These are phyloP conservation scores for Cytospora piceae DNA, from an alignment of 2,329 filamentous ascomycete species.

Conservation along the genomic window DNA sequence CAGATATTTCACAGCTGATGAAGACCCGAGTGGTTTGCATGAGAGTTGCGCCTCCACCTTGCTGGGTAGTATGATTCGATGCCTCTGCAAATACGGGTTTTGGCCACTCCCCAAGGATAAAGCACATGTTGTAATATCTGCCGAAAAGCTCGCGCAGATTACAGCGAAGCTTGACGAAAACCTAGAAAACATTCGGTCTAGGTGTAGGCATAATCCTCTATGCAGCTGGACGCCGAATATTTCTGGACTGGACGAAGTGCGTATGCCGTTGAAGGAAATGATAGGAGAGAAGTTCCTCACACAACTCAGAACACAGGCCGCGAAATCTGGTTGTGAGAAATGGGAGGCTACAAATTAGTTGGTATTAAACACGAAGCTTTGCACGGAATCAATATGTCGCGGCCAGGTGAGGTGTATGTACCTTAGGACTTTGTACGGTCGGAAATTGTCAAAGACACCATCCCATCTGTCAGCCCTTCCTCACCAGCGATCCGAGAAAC, in stretches of 20 bases:
- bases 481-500: no score
- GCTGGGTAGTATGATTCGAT: not conserved
- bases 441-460: no score
- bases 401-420: no score
- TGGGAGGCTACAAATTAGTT: not conserved
- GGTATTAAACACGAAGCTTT: no score
- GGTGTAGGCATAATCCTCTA: no score
- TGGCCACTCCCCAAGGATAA: not conserved
- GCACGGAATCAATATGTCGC: no score
- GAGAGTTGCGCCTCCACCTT: not conserved
- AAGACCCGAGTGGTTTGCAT: not conserved
- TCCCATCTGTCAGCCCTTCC: no score
- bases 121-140: not conserved
- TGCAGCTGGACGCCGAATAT: not conserved
- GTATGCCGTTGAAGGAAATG: not conserved
- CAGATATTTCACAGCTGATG: not conserved
- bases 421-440: no score
- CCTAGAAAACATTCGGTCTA: no score
- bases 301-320: not conserved
- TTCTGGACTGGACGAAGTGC: not conserved
- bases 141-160: not conserved
- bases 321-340: not conserved
- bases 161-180: no score
- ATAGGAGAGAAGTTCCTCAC: not conserved
- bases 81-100: not conserved